phyloP scores from a whole-genome alignment of 2,329 filamentous ascomycete genomes.

The Venturia aucupariae region DNA sequence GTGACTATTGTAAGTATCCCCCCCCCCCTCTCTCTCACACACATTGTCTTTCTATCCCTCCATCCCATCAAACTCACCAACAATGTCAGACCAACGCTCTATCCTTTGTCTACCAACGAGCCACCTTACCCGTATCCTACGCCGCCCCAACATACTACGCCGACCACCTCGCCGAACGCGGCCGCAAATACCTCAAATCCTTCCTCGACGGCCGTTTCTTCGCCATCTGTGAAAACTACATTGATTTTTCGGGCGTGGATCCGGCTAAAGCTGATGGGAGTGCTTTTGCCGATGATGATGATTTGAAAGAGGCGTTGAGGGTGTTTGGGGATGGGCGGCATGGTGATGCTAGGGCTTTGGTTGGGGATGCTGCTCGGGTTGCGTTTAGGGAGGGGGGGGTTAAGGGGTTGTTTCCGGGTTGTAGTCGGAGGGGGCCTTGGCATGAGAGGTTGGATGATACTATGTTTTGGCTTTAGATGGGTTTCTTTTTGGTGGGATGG shows the following conservation, averaged over 20 bases:
- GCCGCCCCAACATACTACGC: slow-evolving; percentile 31
- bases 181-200: slow-evolving; percentile 21
- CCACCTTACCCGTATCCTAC: slow-evolving; percentile 27
- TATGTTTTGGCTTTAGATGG: slow-evolving; percentile 13
- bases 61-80: neutral
- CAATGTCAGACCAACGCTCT: slow-evolving; percentile 20
- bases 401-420: too few species aligned
- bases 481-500: too few species aligned
- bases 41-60: too few species aligned
- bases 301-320: too few species aligned
- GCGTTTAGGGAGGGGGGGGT: too few species aligned
- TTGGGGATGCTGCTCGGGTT: too few species aligned
- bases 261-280: neutral
- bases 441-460: neutral
- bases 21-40: neutral
- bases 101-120: slow-evolving; percentile 27
- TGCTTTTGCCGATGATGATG: too few species aligned
- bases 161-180: slow-evolving; percentile 31
- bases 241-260: neutral
- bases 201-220: slow-evolving; percentile 11
- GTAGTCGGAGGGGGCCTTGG: neutral
- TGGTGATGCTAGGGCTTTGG: too few species aligned
- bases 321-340: too few species aligned
- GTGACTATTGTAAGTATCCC: slow-evolving; percentile 17
- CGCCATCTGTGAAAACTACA: slow-evolving; percentile 11